These are phyloP conservation scores for Talaromyces islandicus DNA, from an alignment of 2,329 filamentous ascomycete genomes.

Conservation along the genomic window DNA sequence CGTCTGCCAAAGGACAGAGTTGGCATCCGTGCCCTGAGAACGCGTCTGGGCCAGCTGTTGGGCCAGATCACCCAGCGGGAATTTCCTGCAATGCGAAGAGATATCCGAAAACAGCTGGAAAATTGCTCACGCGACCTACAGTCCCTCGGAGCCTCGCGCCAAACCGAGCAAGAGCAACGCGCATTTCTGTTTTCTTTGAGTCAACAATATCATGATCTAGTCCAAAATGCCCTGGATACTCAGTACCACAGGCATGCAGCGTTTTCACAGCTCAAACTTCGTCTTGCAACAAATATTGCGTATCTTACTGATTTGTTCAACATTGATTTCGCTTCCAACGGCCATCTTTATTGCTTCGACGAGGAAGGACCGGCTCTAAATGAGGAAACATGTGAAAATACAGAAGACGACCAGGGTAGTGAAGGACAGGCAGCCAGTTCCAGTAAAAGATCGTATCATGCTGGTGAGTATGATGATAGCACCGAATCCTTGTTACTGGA, in stretches of 20 bases:
- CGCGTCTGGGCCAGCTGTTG: conserved; percentile 37
- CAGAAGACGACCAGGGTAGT: no score
- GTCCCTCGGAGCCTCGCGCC: conserved; percentile 15
- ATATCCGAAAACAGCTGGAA: conserved; percentile 32
- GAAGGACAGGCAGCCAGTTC: background rate
- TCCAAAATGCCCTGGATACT: conserved; percentile 16
- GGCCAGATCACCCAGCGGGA: conserved; percentile 37
- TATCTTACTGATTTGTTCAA: conserved; percentile 20
- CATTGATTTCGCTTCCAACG: conserved; percentile 15
- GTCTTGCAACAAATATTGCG: conserved; percentile 17
- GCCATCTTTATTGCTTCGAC: conserved; percentile 16
- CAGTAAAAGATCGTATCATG: no score
- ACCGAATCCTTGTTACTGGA: background rate
- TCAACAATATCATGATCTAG: background rate
- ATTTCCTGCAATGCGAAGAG: conserved; percentile 38
- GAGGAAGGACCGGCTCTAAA: background rate
- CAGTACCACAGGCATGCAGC: conserved; percentile 30
- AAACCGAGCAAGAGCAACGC: conserved; percentile 4
- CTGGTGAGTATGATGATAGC: background rate
- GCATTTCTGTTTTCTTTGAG: background rate
- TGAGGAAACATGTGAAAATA: no score
- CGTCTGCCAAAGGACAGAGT: conserved; percentile 29
- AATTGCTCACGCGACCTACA: conserved; percentile 21
- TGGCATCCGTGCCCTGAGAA: conserved; percentile 38
- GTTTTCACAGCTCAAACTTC: conserved; percentile 18